A percentile compares a stretch with the other conserved stretches of the same genome.
Evolutionary conservation across 148 eudicot species (phyloP).

Genomic region (Rhododendron ovatum): DNA sequence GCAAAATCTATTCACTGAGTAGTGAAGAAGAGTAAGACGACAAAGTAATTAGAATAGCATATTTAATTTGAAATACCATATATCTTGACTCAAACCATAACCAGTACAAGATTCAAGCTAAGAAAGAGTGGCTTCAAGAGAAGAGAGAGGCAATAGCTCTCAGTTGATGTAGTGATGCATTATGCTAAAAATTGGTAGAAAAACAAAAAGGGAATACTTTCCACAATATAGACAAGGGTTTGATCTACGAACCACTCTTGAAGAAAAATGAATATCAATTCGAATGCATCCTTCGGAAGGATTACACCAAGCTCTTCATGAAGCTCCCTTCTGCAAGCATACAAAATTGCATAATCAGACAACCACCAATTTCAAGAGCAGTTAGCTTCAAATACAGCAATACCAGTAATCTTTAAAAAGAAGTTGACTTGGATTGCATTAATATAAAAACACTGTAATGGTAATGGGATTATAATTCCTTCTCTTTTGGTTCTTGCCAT

Average conservation of each 20-base stretch:
- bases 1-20: neutral
- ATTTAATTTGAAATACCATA: neutral
- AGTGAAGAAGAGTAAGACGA: neutral
- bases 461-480: neutral
- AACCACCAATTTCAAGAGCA: neutral
- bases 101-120: neutral
- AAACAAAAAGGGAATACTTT: neutral
- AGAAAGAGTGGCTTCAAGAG: slow-evolving; percentile 2
- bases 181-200: neutral
- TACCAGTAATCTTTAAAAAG: neutral
- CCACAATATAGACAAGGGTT: neutral
- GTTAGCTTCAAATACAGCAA: neutral
- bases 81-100: neutral
- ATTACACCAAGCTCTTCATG: slow-evolving; percentile 87
- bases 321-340: slow-evolving; percentile 85
- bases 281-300: slow-evolving; percentile 94
- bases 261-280: slow-evolving; percentile 59
- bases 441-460: neutral
- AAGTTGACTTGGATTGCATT: neutral
- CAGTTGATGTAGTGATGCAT: neutral
- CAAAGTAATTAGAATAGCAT: neutral
- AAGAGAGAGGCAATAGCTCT: neutral
- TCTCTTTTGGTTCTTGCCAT: neutral
- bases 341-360: neutral
- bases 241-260: slow-evolving; percentile 63